A percentile compares a stretch with the other conserved stretches of the same genome.
Conservation (phyloP, 371 early-diverging fungal species). For the Mortierella sp. region DNA sequence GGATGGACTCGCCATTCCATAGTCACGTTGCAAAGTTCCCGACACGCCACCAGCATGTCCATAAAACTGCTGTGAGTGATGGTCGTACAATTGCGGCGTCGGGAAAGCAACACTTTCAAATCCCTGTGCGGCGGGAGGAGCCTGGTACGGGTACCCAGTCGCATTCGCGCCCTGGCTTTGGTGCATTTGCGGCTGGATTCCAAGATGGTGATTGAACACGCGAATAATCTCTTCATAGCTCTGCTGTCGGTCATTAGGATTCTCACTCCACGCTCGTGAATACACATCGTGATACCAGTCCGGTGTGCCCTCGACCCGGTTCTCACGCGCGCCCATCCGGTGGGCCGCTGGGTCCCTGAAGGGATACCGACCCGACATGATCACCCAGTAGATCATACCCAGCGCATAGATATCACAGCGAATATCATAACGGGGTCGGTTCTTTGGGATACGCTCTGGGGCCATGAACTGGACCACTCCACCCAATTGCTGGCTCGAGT, state of each 20-base stretch:
- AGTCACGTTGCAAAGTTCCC: too few species aligned
- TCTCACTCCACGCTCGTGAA: slow-evolving; percentile 14
- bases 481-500: slow-evolving; percentile 47
- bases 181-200: slow-evolving; percentile 6
- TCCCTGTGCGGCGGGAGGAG: too few species aligned
- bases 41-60: too few species aligned
- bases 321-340: slow-evolving; percentile 8
- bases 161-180: too few species aligned
- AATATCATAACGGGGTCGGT: slow-evolving; percentile 28
- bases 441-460: slow-evolving; percentile 38
- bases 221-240: slow-evolving; percentile 10
- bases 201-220: slow-evolving; percentile 3
- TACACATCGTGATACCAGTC: slow-evolving; percentile 8
- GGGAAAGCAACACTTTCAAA: too few species aligned
- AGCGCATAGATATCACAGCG: slow-evolving; percentile 19
- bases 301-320: slow-evolving; percentile 11
- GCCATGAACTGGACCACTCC: slow-evolving; percentile 50
- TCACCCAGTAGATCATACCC: slow-evolving; percentile 9
- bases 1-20: slow-evolving; percentile 25
- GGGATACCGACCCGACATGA: slow-evolving; percentile 12
- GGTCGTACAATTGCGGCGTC: too few species aligned
- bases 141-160: too few species aligned
- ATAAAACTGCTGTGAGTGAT: too few species aligned
- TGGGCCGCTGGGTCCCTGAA: slow-evolving; percentile 8
- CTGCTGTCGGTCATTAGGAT: slow-evolving; percentile 15